Conservation (phyloP, 495 filamentous ascomycete genomes). For the Coniosporium apollinis region DNA sequence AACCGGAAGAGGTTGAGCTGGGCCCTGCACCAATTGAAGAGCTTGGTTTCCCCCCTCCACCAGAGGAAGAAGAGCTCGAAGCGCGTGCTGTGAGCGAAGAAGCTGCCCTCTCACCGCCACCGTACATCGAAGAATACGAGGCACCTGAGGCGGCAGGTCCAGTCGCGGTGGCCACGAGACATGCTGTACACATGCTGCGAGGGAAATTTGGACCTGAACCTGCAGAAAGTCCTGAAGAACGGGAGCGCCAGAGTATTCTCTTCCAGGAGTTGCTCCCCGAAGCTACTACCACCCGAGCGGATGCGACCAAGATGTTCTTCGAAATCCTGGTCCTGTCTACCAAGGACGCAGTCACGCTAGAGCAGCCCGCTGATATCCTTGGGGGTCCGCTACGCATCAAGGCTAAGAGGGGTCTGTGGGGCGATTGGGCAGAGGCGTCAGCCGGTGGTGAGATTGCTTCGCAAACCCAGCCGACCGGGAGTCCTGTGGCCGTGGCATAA, state of each 20-base stretch:
- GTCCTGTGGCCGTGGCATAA: too few relatives aligned
- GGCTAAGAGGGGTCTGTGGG: conserved; percentile 85
- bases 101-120: conserved; percentile 12
- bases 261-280: conserved; percentile 90
- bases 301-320: conserved; percentile 99
- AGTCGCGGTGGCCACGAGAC: conserved; percentile 76
- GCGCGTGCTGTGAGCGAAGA: conserved; percentile 24
- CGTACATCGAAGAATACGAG: conserved; percentile 38
- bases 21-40: neutral
- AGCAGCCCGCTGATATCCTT: conserved; percentile 58
- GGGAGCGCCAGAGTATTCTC: conserved; percentile 58
- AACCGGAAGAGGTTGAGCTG: conserved; percentile 10
- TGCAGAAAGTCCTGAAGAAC: conserved; percentile 36
- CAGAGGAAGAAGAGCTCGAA: conserved; percentile 10
- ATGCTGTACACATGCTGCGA: conserved; percentile 86
- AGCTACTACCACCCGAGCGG: conserved; percentile 54
- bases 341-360: conserved; percentile 96
- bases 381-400: conserved; percentile 64
- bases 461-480: neutral
- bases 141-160: conserved; percentile 69
- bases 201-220: conserved; percentile 61
- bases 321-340: conserved; percentile 89
- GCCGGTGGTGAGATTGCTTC: conserved; percentile 39
- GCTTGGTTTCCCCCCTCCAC: conserved; percentile 1
- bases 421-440: conserved; percentile 80